These are phyloP conservation scores for Cordyceps tenuipes DNA, from an alignment of 2,329 filamentous ascomycete species.

Conservation along the genomic window DNA sequence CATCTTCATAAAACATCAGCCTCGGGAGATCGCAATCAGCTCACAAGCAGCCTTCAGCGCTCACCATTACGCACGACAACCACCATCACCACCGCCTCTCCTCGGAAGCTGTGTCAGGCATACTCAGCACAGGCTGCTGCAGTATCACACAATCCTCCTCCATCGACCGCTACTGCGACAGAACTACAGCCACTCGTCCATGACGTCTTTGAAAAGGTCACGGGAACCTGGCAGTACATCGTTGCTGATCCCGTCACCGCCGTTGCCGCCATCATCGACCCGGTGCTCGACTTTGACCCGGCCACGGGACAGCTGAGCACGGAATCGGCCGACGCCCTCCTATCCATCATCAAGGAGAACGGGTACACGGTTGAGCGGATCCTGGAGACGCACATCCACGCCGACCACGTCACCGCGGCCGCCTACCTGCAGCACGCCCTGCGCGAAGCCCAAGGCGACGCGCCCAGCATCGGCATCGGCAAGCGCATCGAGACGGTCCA, in stretches of 20 bases:
- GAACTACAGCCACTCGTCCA: constrained; percentile 20
- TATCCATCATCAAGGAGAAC: constrained; percentile 34
- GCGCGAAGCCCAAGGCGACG: constrained; percentile 22
- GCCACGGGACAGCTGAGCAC: constrained; percentile 29
- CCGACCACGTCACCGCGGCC: constrained; percentile 52
- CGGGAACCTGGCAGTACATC: constrained; percentile 53
- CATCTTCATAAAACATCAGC: too few relatives aligned
- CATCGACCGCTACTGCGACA: too few relatives aligned
- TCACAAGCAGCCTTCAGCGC: not conserved
- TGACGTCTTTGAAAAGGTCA: constrained; percentile 29
- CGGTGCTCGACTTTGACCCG: constrained; percentile 50
- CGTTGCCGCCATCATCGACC: constrained; percentile 50
- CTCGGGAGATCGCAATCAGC: not conserved
- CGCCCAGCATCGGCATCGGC: constrained; percentile 45
- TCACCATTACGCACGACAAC: not conserved
- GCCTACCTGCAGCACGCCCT: constrained; percentile 46
- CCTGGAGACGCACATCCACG: constrained; percentile 54
- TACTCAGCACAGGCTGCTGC: not conserved
- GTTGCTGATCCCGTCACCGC: constrained; percentile 44
- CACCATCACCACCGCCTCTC: too few relatives aligned
- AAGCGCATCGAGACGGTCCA: constrained; percentile 46
- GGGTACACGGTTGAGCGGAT: constrained; percentile 43
- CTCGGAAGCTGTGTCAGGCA: not conserved
- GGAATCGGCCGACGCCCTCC: constrained; percentile 41
- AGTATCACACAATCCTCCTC: not conserved